A percentile compares a stretch with the other conserved stretches of the same genome.
These are phyloP conservation scores for Dunaliella sp. DNA, from an alignment of 139 green algal genomes.

Conservation along the genomic window DNA sequence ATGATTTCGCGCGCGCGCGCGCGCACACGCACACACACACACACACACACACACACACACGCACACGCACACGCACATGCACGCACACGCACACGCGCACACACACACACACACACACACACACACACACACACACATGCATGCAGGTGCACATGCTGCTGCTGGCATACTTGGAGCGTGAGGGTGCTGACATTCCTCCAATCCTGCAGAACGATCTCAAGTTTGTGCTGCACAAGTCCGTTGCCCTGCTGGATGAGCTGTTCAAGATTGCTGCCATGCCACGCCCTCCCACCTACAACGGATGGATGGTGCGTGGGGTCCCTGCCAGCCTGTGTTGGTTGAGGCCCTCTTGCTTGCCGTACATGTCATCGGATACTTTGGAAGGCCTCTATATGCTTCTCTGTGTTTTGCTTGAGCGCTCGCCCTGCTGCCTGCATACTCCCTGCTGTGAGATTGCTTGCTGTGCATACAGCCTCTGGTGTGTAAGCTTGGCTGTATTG, in stretches of 20 bases:
- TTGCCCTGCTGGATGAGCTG: slow-evolving; percentile 80
- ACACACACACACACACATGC: slow-evolving; percentile 2
- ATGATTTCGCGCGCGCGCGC: not conserved
- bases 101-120: not conserved
- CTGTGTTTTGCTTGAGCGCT: too few species aligned
- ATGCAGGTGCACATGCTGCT: slow-evolving; percentile 82
- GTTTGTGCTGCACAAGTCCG: slow-evolving; percentile 70
- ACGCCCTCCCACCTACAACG: slow-evolving; percentile 45
- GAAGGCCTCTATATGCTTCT: too few species aligned
- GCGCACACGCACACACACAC: not conserved
- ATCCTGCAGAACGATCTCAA: slow-evolving; percentile 61
- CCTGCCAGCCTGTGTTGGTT: too few species aligned
- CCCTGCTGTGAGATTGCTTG: too few species aligned
- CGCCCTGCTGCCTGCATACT: too few species aligned
- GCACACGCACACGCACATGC: not conserved
- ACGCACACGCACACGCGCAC: not conserved
- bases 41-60: not conserved
- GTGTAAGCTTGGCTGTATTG: too few species aligned
- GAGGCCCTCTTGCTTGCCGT: too few species aligned
- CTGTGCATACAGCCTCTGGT: too few species aligned
- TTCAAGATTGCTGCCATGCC: slow-evolving; percentile 69
- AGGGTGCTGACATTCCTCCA: slow-evolving; percentile 46
- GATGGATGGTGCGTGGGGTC: slow-evolving; percentile 79
- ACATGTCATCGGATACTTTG: too few species aligned
- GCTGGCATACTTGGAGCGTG: slow-evolving; percentile 71